These are phyloP conservation scores for Cystofilobasidium capitatum DNA, from an alignment of 768 basidiomycete species.

Conservation along the genomic window DNA sequence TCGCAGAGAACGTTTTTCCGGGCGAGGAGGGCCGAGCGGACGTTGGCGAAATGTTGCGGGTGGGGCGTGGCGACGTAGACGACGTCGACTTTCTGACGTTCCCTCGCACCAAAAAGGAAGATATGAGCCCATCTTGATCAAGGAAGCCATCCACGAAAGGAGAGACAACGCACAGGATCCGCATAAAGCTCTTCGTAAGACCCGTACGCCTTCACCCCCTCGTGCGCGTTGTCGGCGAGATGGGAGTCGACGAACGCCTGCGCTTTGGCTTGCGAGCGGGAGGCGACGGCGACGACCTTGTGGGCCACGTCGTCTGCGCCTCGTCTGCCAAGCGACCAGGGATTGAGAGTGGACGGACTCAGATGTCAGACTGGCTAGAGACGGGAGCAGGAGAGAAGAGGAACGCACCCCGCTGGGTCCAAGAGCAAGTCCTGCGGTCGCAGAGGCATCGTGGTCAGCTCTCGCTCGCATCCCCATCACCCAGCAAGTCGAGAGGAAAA, in stretches of 20 bases:
- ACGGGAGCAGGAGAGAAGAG: not conserved
- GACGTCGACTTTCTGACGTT: constrained; percentile 58
- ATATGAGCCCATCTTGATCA: not conserved
- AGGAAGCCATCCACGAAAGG: constrained; percentile 6
- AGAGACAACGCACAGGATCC: constrained; percentile 48
- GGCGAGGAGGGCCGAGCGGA: constrained; percentile 62
- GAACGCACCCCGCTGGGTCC: constrained; percentile 1
- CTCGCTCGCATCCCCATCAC: not conserved
- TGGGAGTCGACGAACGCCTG: constrained; percentile 54
- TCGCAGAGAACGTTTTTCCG: constrained; percentile 82
- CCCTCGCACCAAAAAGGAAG: constrained; percentile 47
- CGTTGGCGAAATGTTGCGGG: constrained; percentile 68
- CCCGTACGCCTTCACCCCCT: constrained; percentile 57
- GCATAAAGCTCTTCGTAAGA: constrained; percentile 64
- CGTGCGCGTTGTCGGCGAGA: constrained; percentile 50
- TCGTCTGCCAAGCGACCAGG: constrained; percentile 32
- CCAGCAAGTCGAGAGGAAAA: not conserved
- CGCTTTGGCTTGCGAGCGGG: constrained; percentile 64
- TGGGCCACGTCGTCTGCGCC: constrained; percentile 36
- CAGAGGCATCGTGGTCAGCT: not conserved
- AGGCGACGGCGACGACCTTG: constrained; percentile 56
- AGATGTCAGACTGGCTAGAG: not conserved
- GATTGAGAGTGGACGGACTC: not conserved
- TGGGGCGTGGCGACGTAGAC: constrained; percentile 66
- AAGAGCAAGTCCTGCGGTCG: constrained; percentile 14